These are phyloP conservation scores for Coelastrella sp. DNA, from an alignment of 139 green algal species.

Conservation along the genomic window DNA sequence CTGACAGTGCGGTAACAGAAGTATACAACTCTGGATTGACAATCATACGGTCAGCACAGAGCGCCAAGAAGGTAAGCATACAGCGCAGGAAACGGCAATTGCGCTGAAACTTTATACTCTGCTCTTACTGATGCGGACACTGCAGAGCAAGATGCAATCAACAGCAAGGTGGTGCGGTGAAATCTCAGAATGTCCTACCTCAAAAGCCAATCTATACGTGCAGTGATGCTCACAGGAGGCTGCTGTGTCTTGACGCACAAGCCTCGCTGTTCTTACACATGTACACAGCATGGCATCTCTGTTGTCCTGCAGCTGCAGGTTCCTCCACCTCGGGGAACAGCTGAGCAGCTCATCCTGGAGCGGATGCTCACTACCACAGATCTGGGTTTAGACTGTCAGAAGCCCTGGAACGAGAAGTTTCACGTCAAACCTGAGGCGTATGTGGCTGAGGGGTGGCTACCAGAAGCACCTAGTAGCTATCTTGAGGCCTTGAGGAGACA, in stretches of 20 bases:
- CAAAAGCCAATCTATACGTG: too few relatives aligned
- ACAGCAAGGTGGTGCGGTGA: neutral
- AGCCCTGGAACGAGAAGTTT: slow-evolving; percentile 51
- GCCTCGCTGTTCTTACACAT: neutral
- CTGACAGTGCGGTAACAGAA: slow-evolving; percentile 42
- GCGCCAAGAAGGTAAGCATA: slow-evolving; percentile 14
- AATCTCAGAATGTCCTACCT: too few relatives aligned
- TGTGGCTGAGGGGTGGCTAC: slow-evolving; percentile 48
- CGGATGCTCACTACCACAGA: slow-evolving; percentile 33
- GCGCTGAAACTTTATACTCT: neutral
- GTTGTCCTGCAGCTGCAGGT: neutral
- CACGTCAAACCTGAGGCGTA: slow-evolving; percentile 47
- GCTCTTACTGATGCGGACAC: neutral
- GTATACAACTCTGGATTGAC: slow-evolving; percentile 55
- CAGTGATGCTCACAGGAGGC: too few relatives aligned
- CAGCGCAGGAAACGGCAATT: neutral
- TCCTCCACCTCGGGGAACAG: neutral
- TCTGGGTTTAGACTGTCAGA: slow-evolving; percentile 34
- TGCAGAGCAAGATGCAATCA: neutral
- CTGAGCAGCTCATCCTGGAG: neutral
- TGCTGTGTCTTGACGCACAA: too few relatives aligned
- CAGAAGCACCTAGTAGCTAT: slow-evolving; percentile 56
- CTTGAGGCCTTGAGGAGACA: slow-evolving; percentile 63
- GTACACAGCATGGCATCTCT: neutral
- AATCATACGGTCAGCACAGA: slow-evolving; percentile 37